Evolutionary conservation across 352 stramenopile genomes (phyloP), one percentile per base, ranked within the genome.

Genomic region (Phytophthora sp.): DNA sequence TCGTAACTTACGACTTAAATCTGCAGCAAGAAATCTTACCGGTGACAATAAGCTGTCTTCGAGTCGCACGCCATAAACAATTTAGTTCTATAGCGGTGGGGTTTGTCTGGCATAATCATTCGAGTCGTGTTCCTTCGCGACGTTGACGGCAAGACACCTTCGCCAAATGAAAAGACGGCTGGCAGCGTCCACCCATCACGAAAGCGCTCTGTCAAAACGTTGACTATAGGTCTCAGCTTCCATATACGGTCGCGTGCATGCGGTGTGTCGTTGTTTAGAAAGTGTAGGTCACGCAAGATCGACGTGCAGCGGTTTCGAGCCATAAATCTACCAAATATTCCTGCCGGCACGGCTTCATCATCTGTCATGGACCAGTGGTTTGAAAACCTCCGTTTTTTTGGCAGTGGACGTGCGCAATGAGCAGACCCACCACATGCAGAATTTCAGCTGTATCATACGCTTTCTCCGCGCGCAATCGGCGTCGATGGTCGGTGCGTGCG

Each of bases 21-120:
- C 15, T 13, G 15, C 17, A 18, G 31, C 4, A 51, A 37, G 48
- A 38, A 38, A 13, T 48, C 6, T 13, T 38, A 68, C 51, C 43
- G 35, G n/a, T 58, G 46, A 35, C 59, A 62, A 17, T 68, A 62
- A 5, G 43, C 23, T 1, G 50, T 54, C 24, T 26, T 38, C 15
- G 55, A 28, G 45, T 69, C 55, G 37, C 69, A 74, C 20, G 51
- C 52, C 64, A 74, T 78, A 52, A 70, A 78, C 24, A 77, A n/a
- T 54, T 74, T 72, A 18, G 31, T 18, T 13, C 4, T 66, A 28
- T 72, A 79, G 0, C 57, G 54, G 20, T 74, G 61, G 15, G 71
- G 62, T 30, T 74, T 79, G 53, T 76, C 71, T 1, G 68, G 53
- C 48, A 72, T 74, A 17, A 72, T 76, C 55, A 72, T 66, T 2